Percentiles rank a stretch among this genome's conserved stretches.
These are phyloP conservation scores for Cercospora berteroae DNA, from an alignment of 2,329 filamentous ascomycete species.

Conservation along the genomic window DNA sequence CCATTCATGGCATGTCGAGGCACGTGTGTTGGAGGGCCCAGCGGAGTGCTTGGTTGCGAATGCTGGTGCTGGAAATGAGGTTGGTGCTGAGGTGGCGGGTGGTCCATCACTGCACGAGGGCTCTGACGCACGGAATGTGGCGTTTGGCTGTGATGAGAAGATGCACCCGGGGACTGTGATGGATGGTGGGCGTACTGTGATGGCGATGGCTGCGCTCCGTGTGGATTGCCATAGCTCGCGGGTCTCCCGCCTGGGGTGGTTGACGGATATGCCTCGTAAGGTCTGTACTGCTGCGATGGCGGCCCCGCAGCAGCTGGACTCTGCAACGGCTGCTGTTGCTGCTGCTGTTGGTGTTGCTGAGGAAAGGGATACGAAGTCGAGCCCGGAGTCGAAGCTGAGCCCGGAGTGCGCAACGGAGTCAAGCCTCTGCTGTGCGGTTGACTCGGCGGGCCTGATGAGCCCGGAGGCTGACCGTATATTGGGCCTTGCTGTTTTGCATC, in stretches of 20 bases:
- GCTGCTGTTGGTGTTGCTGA: constrained; percentile 25
- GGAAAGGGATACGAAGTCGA: constrained; percentile 30
- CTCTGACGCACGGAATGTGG: constrained; percentile 36
- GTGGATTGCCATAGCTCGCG: constrained; percentile 25
- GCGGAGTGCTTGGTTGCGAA: constrained; percentile 50
- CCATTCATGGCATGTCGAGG: constrained; percentile 31
- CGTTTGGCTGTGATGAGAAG: constrained; percentile 36
- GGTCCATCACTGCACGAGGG: constrained; percentile 26
- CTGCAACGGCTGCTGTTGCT: constrained; percentile 28
- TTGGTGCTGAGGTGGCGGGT: constrained; percentile 33
- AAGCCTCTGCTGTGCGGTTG: constrained; percentile 27
- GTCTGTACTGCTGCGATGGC: constrained; percentile 25
- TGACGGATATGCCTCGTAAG: constrained; percentile 28
- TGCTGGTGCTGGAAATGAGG: constrained; percentile 35
- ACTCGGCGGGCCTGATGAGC: constrained; percentile 22
- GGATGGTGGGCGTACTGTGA: constrained; percentile 25
- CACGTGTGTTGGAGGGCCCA: constrained; percentile 45
- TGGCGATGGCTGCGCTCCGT: constrained; percentile 29
- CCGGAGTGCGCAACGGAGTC: constrained; percentile 34
- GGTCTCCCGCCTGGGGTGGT: constrained; percentile 31
- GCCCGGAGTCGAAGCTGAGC: constrained; percentile 17
- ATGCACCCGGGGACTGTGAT: constrained; percentile 37
- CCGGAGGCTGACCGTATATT: constrained; percentile 24
- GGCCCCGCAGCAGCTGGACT: constrained; percentile 31
- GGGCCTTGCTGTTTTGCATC: constrained; percentile 22